These are phyloP conservation scores for Cryptococcus hybrid DNA, from an alignment of 1,284 basidiomycete species.

Conservation along the genomic window DNA sequence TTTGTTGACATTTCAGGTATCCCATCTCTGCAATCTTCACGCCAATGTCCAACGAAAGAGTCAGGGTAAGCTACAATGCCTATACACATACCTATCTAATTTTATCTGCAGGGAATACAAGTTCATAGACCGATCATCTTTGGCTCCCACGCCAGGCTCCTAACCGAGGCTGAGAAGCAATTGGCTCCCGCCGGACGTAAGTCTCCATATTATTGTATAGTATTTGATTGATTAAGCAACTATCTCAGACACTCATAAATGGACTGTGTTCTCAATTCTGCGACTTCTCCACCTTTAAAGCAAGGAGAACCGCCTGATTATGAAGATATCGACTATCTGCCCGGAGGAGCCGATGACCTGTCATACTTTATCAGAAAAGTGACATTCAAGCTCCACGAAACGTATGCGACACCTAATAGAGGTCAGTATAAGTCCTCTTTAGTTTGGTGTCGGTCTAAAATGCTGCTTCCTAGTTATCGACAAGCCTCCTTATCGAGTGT, in stretches of 20 bases:
- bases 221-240: constrained; percentile 52
- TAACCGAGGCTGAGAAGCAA: constrained; percentile 66
- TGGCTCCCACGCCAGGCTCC: constrained; percentile 86
- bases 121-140: constrained; percentile 92
- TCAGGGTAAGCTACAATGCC: constrained; percentile 20
- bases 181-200: constrained; percentile 41
- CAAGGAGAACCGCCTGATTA: constrained; percentile 53
- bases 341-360: constrained; percentile 81
- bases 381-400: constrained; percentile 97
- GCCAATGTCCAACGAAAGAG: constrained; percentile 30
- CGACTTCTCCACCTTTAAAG: constrained; percentile 48
- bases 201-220: constrained; percentile 9
- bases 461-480: constrained; percentile 67
- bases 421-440: constrained; percentile 57
- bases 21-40: neutral
- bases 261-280: constrained; percentile 87
- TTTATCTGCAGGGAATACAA: constrained; percentile 66
- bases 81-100: too few relatives aligned
- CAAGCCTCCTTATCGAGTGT: constrained; percentile 88
- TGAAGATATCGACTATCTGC: constrained; percentile 43
- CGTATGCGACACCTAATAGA: constrained; percentile 85
- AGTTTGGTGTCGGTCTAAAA: neutral
- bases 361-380: constrained; percentile 90
- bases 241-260: constrained; percentile 87
- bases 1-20: neutral